Evolutionary conservation across 306 rosid genomes (phyloP).

Genomic region (Pyrus betulifolia): DNA sequence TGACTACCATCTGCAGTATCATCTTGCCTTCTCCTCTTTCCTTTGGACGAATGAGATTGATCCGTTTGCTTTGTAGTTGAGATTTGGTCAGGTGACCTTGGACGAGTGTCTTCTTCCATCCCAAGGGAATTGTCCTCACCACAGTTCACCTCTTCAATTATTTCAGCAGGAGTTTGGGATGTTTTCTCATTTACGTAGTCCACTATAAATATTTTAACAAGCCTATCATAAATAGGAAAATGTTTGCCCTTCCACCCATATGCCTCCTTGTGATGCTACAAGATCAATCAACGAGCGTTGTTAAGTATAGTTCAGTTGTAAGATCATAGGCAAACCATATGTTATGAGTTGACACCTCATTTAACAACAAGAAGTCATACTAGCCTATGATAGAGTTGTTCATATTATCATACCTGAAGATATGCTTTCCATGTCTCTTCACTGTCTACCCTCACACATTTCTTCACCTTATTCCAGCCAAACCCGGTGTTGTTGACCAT

Average conservation of each 20-base stretch:
- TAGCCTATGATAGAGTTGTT: not conserved
- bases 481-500: conserved; percentile 5
- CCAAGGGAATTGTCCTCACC: not conserved
- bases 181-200: not conserved
- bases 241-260: not conserved
- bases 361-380: not conserved
- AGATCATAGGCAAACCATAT: not conserved
- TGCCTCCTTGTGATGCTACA: conserved; percentile 3
- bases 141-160: not conserved
- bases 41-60: not conserved
- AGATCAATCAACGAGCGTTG: not conserved
- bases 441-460: conserved; percentile 6
- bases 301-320: not conserved
- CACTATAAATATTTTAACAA: not conserved
- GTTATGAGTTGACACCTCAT: not conserved
- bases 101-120: not conserved
- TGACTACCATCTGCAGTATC: conserved; percentile 1
- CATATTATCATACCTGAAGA: not conserved
- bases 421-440: conserved; percentile 5
- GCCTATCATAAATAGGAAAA: not conserved
- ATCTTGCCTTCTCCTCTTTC: not conserved
- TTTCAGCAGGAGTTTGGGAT: not conserved
- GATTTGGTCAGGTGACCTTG: conserved; percentile 1
- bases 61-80: not conserved
- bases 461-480: conserved; percentile 4